Conservation (phyloP, 495 filamentous ascomycete species). For the Penicilliopsis zonata region DNA sequence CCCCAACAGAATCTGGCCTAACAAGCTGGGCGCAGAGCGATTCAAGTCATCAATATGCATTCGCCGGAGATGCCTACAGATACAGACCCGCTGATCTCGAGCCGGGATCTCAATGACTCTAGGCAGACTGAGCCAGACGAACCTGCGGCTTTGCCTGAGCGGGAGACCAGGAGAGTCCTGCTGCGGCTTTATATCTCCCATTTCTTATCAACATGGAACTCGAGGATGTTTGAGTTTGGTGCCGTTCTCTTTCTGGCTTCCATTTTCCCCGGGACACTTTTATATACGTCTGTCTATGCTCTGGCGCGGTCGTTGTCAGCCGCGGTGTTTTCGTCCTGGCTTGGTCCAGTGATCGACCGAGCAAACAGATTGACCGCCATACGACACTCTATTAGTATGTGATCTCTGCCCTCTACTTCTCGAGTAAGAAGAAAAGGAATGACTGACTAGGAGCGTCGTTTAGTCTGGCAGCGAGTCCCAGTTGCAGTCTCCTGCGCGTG, state of each 20-base stretch:
- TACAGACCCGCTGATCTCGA: no score
- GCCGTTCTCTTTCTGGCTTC: conserved; percentile 50
- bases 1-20: no score
- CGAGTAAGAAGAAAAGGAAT: not conserved
- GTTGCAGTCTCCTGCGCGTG: conserved; percentile 26
- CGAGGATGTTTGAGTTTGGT: conserved; percentile 55
- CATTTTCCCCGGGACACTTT: conserved; percentile 43
- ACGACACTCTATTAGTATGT: conserved; percentile 35
- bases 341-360: conserved; percentile 34
- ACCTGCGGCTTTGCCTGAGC: no score
- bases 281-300: conserved; percentile 30
- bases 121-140: no score
- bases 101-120: no score
- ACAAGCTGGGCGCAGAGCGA: no score
- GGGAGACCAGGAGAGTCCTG: conserved; percentile 7
- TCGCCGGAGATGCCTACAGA: no score
- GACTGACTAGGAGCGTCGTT: not conserved
- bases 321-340: conserved; percentile 23
- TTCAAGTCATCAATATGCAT: no score
- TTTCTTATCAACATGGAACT: conserved; percentile 60
- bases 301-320: conserved; percentile 18
- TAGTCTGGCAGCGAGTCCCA: conserved; percentile 27
- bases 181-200: conserved; percentile 44
- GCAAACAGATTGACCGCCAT: conserved; percentile 36
- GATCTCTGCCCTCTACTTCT: conserved; percentile 6